Base-by-base conservation (phyloP, 1,284 basidiomycete genomes). In the Sparassis latifolia region DNA sequence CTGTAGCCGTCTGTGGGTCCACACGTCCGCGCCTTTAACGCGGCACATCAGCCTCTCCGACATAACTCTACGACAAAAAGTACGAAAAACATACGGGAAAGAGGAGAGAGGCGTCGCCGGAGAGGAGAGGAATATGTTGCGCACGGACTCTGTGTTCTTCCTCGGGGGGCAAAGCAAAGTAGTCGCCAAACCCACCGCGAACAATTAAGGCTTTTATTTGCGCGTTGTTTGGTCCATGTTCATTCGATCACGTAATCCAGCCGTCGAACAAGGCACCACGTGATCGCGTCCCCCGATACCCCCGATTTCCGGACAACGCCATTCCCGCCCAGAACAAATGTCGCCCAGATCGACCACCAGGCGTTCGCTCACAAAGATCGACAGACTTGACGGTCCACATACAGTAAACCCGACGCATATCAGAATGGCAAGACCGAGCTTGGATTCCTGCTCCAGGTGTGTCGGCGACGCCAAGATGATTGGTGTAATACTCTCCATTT, bases 181-280 rank as follows among this genome's bases (percentile, higher is more conserved):
- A 20, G 20, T 20, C 20, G 20, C 20, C 20, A n/a, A 38, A 38
- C 35, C 35, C 35, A 38, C 7, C 9, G 9, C 35, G 35, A 38
- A 38, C 35, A 7, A n/a, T 38, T n/a, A 38, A 38, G 35, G 35
- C 40, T 33, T 52, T 56, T 67, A 57, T 67, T 67, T 65, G 62
- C 61, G 61, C 60, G 60, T 62, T 66, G 41, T 67, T 67, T 67
- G 64, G 60, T 49, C 45, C 54, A 62, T 62, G 65, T 67, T 67
- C 65, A 59, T 52, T 49, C 52, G 45, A 53, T 60, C 50, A 63
- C 57, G 55, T 61, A 61, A 61, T 49, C 46, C 35, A 39, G 28
- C 33, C 30, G 37, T 39, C 28, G 35, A 27, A 3, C 5, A 7
- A 10, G 35, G 10, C 10, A 7, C 4, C 48, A 49, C 35, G 48